Base-by-base conservation (phyloP, 495 filamentous ascomycete genomes). In the Oleoguttula mirabilis region DNA sequence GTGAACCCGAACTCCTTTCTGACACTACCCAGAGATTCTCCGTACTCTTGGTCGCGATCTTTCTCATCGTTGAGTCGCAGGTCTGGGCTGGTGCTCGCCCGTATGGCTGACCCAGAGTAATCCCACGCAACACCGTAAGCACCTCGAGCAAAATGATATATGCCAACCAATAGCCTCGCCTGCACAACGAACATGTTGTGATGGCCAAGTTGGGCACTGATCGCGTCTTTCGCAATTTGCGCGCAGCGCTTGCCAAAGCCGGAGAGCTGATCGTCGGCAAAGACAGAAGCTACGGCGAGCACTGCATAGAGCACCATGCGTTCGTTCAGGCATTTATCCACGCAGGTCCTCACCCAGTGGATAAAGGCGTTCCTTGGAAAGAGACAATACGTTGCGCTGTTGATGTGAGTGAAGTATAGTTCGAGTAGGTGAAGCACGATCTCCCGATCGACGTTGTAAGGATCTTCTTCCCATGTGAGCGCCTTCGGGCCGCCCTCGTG, bases 241-340 rank as follows among this genome's bases (percentile, higher is more conserved):
- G 70, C 66, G 48, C 73, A 79, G 21, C 65, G 63, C 45, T 58
- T 65, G 17, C 73, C 60, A 45, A n/a, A 43, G 1, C 36, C 36
- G 4, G 33, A 21, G n/a, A 34, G 41, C 10, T 17, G 20, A 20
- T 70, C 66, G 11, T 66, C 57, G 0, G 77, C 75, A 47, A 81
- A 78, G 1, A 72, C 55, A 11, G 74, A 67, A 6, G 69, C 74
- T 47, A 76, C 45, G 2, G 73, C 66, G 51, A 83, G 70, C 52
- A 78, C 69, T 10, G 70, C 71, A 62, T 81, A 84, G 34, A 79
- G 67, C 35, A 80, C 66, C 76, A 83, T 85, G 51, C 69, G 69
- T 59, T 83, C 80, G 56, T 76, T 74, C 48, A 66, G 63, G 32
- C 66, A 71, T 55, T 80, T 80, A 15, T 62, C 58, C 11, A 49